Conservation (phyloP, 176 grass and related monocot species). For the Poa annua region DNA sequence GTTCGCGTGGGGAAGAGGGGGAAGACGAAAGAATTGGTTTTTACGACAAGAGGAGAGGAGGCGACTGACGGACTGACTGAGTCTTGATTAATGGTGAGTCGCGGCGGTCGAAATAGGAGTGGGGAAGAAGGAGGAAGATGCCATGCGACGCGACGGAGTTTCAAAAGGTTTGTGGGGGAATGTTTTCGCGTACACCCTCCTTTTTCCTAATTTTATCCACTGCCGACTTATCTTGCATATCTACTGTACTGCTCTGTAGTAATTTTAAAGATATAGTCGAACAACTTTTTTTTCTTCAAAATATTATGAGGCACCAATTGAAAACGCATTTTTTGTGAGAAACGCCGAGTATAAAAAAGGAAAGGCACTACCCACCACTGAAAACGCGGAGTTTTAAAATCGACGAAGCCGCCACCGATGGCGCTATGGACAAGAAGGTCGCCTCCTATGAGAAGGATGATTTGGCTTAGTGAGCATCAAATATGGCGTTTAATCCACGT, state of each 20-base stretch:
- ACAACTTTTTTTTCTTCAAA: neutral
- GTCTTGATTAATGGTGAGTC: neutral
- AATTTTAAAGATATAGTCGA: neutral
- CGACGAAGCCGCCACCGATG: neutral
- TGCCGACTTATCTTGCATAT: neutral
- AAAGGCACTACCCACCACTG: neutral
- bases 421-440: neutral
- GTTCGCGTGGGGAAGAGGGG: neutral
- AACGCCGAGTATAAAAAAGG: neutral
- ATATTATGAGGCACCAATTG: neutral
- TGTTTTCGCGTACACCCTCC: neutral
- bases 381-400: neutral
- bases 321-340: neutral
- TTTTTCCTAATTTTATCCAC: neutral
- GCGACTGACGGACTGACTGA: neutral
- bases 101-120: neutral
- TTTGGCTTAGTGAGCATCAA: neutral
- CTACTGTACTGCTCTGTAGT: neutral
- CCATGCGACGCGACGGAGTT: slow-evolving; percentile 21
- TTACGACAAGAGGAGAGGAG: neutral
- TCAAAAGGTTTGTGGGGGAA: neutral
- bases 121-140: slow-evolving; percentile 20
- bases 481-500: neutral
- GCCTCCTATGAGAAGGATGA: neutral
- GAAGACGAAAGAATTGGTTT: neutral